Evolutionary conservation across 2,329 filamentous ascomycete species (phyloP).

Genomic region (Fusarium chlamydosporum): DNA sequence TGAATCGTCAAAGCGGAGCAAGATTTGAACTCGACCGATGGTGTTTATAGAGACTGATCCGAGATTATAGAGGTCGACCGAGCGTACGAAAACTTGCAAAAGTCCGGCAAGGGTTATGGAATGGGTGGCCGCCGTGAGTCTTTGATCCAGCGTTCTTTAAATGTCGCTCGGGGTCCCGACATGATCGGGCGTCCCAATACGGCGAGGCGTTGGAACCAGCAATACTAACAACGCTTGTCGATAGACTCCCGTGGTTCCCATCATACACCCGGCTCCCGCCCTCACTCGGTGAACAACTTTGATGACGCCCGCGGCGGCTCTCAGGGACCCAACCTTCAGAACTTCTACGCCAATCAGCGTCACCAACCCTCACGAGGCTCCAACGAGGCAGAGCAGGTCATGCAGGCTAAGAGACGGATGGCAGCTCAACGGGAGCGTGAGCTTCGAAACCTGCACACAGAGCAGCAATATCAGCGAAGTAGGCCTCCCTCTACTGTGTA

Average conservation of each 20-base stretch:
- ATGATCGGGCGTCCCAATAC: slow-evolving; percentile 30
- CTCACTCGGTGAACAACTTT: slow-evolving; percentile 89
- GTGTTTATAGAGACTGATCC: slow-evolving; percentile 36
- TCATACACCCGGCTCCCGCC: slow-evolving; percentile 74
- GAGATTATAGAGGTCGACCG: slow-evolving; percentile 85
- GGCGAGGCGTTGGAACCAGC: slow-evolving; percentile 33
- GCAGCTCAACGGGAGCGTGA: slow-evolving; percentile 98
- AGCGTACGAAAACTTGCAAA: slow-evolving; percentile 93
- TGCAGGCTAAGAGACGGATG: slow-evolving; percentile 99
- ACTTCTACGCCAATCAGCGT: slow-evolving; percentile 93
- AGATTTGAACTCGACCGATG: neutral
- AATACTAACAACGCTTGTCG: slow-evolving; percentile 48
- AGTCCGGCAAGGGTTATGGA: slow-evolving; percentile 94
- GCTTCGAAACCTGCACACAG: slow-evolving; percentile 99
- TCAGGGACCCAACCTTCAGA: slow-evolving; percentile 84
- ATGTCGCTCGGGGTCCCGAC: slow-evolving; percentile 33
- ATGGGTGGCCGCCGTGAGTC: slow-evolving; percentile 83
- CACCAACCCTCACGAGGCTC: slow-evolving; percentile 87
- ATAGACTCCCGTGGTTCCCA: slow-evolving; percentile 79
- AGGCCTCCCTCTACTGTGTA: slow-evolving; percentile 84
- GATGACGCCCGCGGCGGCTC: slow-evolving; percentile 77
- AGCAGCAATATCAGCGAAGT: slow-evolving; percentile 99
- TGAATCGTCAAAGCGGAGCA: neutral
- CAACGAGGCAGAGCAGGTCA: slow-evolving; percentile 96
- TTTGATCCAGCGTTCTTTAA: slow-evolving; percentile 55